These are phyloP conservation scores for Yamadazyma atlantica DNA, from an alignment of 1,139 yeast species.

Conservation along the genomic window DNA sequence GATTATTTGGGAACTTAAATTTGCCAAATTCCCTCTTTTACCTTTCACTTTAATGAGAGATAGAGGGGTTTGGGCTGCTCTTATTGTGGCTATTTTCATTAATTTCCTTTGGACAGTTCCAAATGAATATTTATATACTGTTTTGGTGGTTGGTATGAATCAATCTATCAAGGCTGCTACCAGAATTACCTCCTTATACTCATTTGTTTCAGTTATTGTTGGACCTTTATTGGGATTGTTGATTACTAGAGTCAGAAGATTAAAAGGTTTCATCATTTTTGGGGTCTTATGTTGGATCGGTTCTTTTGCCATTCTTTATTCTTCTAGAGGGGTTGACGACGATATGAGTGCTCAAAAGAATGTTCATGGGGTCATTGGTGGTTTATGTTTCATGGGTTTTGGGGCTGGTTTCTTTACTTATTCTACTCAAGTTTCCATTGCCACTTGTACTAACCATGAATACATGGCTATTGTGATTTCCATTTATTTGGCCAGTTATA, in stretches of 20 bases:
- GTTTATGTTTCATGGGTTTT: constrained; percentile 63
- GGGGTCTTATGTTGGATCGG: constrained; percentile 59
- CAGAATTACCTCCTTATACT: constrained; percentile 59
- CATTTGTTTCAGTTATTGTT: constrained; percentile 63
- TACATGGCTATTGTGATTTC: constrained; percentile 65
- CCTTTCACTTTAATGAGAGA: constrained; percentile 59
- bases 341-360: constrained; percentile 30
- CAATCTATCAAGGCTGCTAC: constrained; percentile 61
- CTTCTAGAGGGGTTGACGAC: constrained; percentile 54
- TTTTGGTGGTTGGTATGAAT: constrained; percentile 60
- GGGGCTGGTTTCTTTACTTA: constrained; percentile 75
- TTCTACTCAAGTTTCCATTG: constrained; percentile 64
- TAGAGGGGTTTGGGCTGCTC: constrained; percentile 59
- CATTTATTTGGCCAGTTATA: constrained; percentile 52
- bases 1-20: constrained; percentile 52
- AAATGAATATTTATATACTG: constrained; percentile 64
- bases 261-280: constrained; percentile 59
- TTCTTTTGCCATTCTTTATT: constrained; percentile 57
- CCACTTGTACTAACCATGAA: constrained; percentile 61
- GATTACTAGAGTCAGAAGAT: constrained; percentile 49
- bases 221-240: constrained; percentile 61
- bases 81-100: constrained; percentile 51
- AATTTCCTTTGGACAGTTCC: constrained; percentile 68
- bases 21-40: constrained; percentile 54
- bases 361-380: constrained; percentile 62